Evolutionary conservation across 148 eudicot genomes (phyloP).

Genomic region (Chenopodium formosanum): DNA sequence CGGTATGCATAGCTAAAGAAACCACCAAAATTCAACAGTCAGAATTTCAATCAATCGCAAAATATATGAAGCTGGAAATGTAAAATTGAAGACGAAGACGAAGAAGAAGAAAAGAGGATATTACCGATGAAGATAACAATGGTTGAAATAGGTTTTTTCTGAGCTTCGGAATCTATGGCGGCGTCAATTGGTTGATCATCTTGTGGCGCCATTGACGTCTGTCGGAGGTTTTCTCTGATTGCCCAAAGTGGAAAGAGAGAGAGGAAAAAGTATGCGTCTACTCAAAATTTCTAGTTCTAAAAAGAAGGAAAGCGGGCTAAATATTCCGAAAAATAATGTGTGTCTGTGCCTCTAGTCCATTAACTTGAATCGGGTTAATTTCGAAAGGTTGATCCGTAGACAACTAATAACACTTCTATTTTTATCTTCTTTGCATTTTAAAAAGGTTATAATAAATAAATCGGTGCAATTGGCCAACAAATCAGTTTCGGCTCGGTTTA

Average conservation of each 20-base stretch:
- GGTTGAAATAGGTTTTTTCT: conserved; percentile 42
- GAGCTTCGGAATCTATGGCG: conserved; percentile 25
- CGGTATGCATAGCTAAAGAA: conserved; percentile 63
- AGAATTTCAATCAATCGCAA: conserved; percentile 4
- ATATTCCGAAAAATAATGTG: no score
- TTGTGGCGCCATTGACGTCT: conserved; percentile 37
- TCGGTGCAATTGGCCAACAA: no score
- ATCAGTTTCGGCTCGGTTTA: no score
- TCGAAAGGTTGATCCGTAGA: no score
- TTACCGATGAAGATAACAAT: conserved; percentile 54
- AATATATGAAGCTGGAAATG: not conserved
- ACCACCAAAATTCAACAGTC: conserved; percentile 5
- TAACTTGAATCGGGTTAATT: no score
- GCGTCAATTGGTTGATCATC: conserved; percentile 29
- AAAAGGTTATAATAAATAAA: no score
- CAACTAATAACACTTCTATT: no score
- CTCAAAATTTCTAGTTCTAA: not conserved
- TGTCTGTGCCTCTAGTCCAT: no score
- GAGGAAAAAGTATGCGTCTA: not conserved
- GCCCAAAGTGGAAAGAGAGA: not conserved
- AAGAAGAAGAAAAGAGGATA: not conserved
- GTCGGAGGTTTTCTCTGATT: not conserved
- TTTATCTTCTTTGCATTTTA: no score
- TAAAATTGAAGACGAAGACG: not conserved
- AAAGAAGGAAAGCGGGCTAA: no score